Evolutionary conservation across 352 stramenopile species (phyloP).

Genomic region (Globisporangium middletonii): DNA sequence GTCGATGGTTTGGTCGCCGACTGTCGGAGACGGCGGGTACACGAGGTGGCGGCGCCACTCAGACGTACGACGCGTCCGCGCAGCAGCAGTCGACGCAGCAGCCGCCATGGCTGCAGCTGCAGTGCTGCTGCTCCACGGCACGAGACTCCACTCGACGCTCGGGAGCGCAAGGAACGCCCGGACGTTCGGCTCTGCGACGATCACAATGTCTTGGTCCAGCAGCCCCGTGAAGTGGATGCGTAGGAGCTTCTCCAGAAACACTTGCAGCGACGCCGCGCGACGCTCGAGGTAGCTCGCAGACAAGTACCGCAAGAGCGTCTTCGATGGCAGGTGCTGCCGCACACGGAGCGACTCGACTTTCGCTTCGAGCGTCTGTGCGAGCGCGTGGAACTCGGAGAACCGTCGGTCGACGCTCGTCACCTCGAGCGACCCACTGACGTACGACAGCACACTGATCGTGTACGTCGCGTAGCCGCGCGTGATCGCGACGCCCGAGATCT

Average conservation of each 20-base stretch:
- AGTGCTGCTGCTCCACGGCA: constrained; percentile 26
- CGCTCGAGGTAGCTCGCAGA: constrained; percentile 54
- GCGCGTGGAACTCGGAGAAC: constrained; percentile 63
- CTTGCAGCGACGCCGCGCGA: constrained; percentile 48
- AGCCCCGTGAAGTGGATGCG: constrained; percentile 52
- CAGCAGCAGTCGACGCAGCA: neutral
- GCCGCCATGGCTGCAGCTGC: neutral
- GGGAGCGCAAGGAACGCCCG: constrained; percentile 64
- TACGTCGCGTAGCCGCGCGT: constrained; percentile 43
- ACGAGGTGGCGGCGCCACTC: constrained; percentile 15
- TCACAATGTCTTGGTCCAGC: constrained; percentile 60
- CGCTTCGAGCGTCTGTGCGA: constrained; percentile 41
- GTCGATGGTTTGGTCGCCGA: constrained; percentile 6
- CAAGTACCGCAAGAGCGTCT: constrained; percentile 64
- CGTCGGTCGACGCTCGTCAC: constrained; percentile 48
- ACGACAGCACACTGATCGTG: constrained; percentile 59
- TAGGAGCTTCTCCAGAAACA: constrained; percentile 58
- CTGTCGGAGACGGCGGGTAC: constrained; percentile 20
- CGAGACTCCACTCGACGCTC: constrained; percentile 62
- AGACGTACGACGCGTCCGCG: neutral
- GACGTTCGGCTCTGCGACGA: constrained; percentile 59
- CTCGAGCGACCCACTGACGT: constrained; percentile 29
- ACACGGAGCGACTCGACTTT: constrained; percentile 52
- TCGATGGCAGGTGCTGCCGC: constrained; percentile 49
- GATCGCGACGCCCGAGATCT: constrained; percentile 54